Conservation (phyloP, 2,329 filamentous ascomycete species). For the Colletotrichum melonis region DNA sequence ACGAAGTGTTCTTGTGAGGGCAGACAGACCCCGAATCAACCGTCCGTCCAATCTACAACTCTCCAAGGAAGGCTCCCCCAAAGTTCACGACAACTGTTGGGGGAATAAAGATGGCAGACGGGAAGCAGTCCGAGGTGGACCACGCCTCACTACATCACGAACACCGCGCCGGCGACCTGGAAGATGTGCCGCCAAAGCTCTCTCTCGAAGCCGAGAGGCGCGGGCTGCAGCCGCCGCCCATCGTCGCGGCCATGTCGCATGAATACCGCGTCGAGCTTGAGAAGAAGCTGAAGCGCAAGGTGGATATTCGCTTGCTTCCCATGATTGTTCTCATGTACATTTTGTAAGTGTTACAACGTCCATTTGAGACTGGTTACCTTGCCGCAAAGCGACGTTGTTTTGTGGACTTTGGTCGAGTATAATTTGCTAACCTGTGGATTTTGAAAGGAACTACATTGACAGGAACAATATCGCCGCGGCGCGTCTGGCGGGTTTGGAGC, state of each 20-base stretch:
- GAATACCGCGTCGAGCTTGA: slow-evolving; percentile 38
- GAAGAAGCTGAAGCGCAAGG: slow-evolving; percentile 48
- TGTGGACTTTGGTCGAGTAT: too few species aligned
- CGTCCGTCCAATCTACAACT: too few species aligned
- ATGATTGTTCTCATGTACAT: slow-evolving; percentile 66
- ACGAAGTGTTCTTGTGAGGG: not conserved
- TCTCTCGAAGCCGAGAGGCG: slow-evolving; percentile 24
- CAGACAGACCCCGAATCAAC: not conserved
- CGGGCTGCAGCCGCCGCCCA: slow-evolving; percentile 20
- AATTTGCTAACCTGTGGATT: too few species aligned
- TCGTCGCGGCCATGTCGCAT: slow-evolving; percentile 27
- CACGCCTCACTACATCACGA: slow-evolving; percentile 22
- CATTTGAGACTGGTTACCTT: too few species aligned
- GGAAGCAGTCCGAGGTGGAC: slow-evolving; percentile 24
- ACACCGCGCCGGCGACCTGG: slow-evolving; percentile 6
- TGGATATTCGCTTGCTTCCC: slow-evolving; percentile 54
- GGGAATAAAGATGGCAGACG: slow-evolving; percentile 16
- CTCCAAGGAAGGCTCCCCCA: not conserved
- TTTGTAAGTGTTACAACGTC: slow-evolving; percentile 41
- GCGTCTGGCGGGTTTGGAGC: slow-evolving; percentile 61
- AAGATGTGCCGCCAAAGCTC: slow-evolving; percentile 8
- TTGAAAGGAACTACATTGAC: slow-evolving; percentile 25
- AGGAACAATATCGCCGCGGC: slow-evolving; percentile 59
- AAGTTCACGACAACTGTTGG: not conserved
- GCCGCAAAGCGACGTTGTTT: too few species aligned